Base-by-base conservation (phyloP, 2,329 filamentous ascomycete species). In the Alternaria burnsii region DNA sequence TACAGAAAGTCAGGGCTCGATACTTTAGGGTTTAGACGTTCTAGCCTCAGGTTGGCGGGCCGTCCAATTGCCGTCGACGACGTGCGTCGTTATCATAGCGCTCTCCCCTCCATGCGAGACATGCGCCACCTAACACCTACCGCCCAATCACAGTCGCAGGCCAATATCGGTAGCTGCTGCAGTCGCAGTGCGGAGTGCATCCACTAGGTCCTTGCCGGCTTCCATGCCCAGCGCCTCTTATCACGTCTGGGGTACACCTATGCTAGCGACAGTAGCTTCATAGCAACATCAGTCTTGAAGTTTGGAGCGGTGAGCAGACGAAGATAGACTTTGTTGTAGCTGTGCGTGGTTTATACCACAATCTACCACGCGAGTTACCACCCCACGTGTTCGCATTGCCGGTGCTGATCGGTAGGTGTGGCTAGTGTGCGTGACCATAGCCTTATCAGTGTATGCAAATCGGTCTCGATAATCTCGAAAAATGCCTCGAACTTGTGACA, bases 311-410 rank as follows among this genome's bases (percentile, higher is more conserved):
- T 52, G 58, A 56, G 54, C 46, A 42, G n/a, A 28, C n/a, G 32
- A n/a, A 22, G 11, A 50, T 11, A 20, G 16, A 9, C 30, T 36
- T 50, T 36, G 30, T n/a, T 24, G 6, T 24, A 36, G 30, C n/a
- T 36, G 32, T 30, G 30, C 34, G 30, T 36, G 30, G 32, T 36
- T 12, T 7, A 30, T 18, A 38, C 20, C 30, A 30, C 46, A 34
- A 26, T 50, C 14, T 50, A 38, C 30, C 30, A 36, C 20, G 10
- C 4, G 4, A 38, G 22, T 38, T 38, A 12, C 22, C 20, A 52
- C 62, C 65, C 65, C 65, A 63, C 65, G 55, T 53, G 65, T 67
- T 66, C 54, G 43, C 59, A 10, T 51, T 22, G 54, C 43, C 34
- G 20, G 47, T 38, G 57, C 51, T 53, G 54, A 61, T 61, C 41